Base-by-base conservation (phyloP, 139 green algal species). In the Chlamydomonas applanata region DNA sequence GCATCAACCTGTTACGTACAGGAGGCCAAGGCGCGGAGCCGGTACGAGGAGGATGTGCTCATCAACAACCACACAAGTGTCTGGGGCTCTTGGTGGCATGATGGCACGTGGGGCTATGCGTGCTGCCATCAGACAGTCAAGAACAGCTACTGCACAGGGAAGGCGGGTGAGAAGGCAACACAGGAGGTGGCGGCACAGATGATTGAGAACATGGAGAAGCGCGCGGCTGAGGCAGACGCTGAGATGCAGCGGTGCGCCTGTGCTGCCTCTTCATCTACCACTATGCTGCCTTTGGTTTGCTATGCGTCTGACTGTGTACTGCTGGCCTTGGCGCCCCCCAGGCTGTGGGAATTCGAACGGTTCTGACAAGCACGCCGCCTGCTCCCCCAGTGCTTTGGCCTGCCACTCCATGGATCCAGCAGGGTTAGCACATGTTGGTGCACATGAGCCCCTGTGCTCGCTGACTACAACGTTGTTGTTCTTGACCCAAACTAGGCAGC, bases 21-120 rank as follows among this genome's bases (percentile, higher is more conserved):
- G 74, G 82, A 87, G 75, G 45, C 60, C 27, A 81, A 85, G 69
- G 77, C 79, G 16, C 69, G 78, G 35, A 90, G 77, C 22, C 81
- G 89, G 25, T 99, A 98, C 73, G 93, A 98, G 79, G 96, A 99
- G 84, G 96, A 99, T 72, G 91, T 97, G 65, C 75, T 87, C n/a
- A 63, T 89, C 40, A 90, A 94, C 74, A 99, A 99, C 82, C 96
- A 99, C 90, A 98, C 91, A 0, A 64, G 72, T 0, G 93, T 99
- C 61, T 99, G 94, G 94, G 96, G 96, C 25, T 95, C 85, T 36
- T 99, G 86, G 85, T 99, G 94, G 94, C 30, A 79, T 4, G 89
- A 95, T 24, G 94, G 94, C 20, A 59, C 71, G 35, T 99, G 96
- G 95, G 96, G 96, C 57, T 99, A 95, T 76, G 91, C 89, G 1